phyloP scores from a whole-genome alignment of 108 stramenopile species.

The Schizochytrium sp. region DNA sequence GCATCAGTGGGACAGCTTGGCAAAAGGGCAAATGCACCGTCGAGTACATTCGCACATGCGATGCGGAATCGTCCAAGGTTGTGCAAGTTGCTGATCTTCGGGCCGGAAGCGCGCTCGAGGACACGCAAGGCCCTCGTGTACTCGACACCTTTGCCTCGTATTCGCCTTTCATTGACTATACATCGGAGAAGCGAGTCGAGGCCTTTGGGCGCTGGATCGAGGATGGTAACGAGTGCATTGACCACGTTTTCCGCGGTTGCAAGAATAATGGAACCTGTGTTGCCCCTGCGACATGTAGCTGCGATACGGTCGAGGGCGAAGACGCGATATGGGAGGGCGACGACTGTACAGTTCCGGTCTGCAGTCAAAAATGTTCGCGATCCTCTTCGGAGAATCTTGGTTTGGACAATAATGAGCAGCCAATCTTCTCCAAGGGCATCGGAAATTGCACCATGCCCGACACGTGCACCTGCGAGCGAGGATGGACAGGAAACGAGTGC shows the following conservation, averaged over 20 bases:
- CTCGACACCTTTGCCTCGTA: conserved; percentile 67
- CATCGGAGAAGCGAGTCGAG: conserved; percentile 41
- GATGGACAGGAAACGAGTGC: conserved; percentile 54
- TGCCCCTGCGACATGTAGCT: conserved; percentile 27
- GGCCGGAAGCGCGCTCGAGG: not conserved
- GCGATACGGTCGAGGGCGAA: not conserved
- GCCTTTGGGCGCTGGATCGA: conserved; percentile 45
- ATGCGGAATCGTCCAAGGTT: conserved; percentile 23
- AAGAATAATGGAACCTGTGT: conserved; percentile 34
- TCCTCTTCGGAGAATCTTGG: not conserved
- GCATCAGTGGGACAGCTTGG: conserved; percentile 52
- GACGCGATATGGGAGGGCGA: conserved; percentile 18
- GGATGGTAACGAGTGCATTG: conserved; percentile 61
- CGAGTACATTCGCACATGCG: conserved; percentile 61
- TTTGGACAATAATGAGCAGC: not conserved
- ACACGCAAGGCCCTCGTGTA: conserved; percentile 22
- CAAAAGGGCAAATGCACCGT: conserved; percentile 59
- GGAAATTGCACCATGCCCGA: conserved; percentile 42
- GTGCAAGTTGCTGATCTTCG: conserved; percentile 10
- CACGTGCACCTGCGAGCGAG: conserved; percentile 52
- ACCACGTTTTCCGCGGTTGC: conserved; percentile 63
- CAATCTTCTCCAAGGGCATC: not conserved
- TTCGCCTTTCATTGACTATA: conserved; percentile 44
- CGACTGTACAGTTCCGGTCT: conserved; percentile 28
- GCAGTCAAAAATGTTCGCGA: conserved; percentile 12